Evolutionary conservation across 2,329 filamentous ascomycete genomes (phyloP), one percentile per base, ranked within the genome.

Genomic region (Trichoderma harzianum): DNA sequence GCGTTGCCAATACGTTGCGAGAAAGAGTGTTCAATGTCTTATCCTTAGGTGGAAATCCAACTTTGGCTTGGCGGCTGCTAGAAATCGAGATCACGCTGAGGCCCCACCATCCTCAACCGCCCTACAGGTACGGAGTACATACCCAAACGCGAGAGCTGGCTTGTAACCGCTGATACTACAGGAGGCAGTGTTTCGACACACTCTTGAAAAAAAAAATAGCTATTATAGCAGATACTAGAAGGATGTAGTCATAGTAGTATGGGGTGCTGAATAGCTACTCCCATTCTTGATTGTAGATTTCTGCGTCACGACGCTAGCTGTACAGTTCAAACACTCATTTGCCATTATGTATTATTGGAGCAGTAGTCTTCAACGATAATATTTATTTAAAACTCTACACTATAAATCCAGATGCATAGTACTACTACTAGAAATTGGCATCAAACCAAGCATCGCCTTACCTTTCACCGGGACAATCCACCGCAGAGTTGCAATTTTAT

Each of bases 71-170:
- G 57, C 65, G 53, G 53, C 34, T 43, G 51, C 57, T 60, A 28
- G 16, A 69, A 69, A 32, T 62, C 67, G 30, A 69, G 67, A 61
- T 60, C 66, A 51, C 39, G 57, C 57, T 51, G 43, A 30, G 36
- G 53, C 67, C 67, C 67, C 67, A 69, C 67, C 57, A 53, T 16
- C 12, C 53, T 30, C 30, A 60, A 36, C 21, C 39, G 39, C 57
- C 14, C 39, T n/a, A 43, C 39, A 43, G 39, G 39, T 43, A 43
- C 39, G 18, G 39, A 30, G 47, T 14, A 53, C 47, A 8, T 47
- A 21, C 43, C 39, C 18, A 47, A 10, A n/a, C 36, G 26, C 36
- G 24, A 34, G 24, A 51, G 55, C 16, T 51, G 66, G 28, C 66
- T n/a, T 14, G 7, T 26, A 7, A 36, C 12, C 34, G 34, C 34